Evolutionary conservation across 208 protist species (phyloP), one percentile per base, ranked within the genome.

Genomic region (Acanthamoeba lenticulata): DNA sequence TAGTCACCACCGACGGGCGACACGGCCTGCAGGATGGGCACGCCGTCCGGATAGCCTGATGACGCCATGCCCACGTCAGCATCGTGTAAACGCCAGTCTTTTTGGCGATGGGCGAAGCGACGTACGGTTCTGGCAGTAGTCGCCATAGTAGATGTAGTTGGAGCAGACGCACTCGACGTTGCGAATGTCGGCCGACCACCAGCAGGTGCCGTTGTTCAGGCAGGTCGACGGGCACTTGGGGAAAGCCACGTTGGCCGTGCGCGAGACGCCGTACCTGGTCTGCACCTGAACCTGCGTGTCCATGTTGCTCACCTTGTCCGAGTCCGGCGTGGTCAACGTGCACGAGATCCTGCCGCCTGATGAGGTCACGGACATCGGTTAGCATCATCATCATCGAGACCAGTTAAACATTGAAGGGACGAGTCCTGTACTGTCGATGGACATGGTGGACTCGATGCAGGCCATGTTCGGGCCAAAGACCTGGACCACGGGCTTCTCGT

Each of bases 261-360:
- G 67, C 24, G 67, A 79, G 4, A 79, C 6, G n/a, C 67, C 67
- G 7, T 42, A 40, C 9, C 34, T 3, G 24, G 67, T 79, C 67
- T 79, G 67, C 29, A 79, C 67, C 36, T 79, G 67, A 5, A 79
- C 67, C 34, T 86, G 77, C 77, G 21, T 86, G 40, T 57, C 44
- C 42, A 86, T 36, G 77, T 57, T 86, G 44, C n/a, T 47, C n/a
- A 86, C 21, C 29, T 38, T 9, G 42, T 55, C 77, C 42, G 77
- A 86, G 2, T 47, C 42, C 42, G 45, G 38, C 1, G 4, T 32
- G 1, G 24, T 55, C 21, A 85, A 19, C 11, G 7, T 45, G 27
- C 74, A 85, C 0, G 74, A 24, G 24, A 85, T 85, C 42, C 55
- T 19, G 38, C 11, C 42, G 29, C 32, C 69, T 69, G 60, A 69